A percentile compares a stretch with the other conserved stretches of the same genome.
These are phyloP conservation scores for Funneliformis caledonium DNA, from an alignment of 371 early-diverging fungal genomes.

Conservation along the genomic window DNA sequence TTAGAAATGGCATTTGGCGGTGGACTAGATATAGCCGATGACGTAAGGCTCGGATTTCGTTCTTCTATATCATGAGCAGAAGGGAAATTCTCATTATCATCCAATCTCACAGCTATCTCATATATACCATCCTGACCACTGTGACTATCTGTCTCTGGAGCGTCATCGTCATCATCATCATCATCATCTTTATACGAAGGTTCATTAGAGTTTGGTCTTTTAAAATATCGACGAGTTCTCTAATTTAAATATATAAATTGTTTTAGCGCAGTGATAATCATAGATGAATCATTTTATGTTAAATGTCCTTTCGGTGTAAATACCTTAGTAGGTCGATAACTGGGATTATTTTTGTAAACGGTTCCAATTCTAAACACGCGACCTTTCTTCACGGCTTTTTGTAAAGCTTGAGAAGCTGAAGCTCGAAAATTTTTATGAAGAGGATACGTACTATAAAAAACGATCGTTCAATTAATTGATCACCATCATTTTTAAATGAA, in stretches of 20 bases:
- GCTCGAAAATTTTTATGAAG: conserved; percentile 50
- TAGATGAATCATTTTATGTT: background rate
- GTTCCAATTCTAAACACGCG: conserved; percentile 46
- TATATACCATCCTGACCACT: background rate
- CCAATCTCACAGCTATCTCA: conserved; percentile 2
- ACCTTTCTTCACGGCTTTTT: conserved; percentile 50
- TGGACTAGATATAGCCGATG: conserved; percentile 14
- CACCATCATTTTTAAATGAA: background rate
- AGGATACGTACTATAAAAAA: conserved; percentile 44
- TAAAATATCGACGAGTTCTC: conserved; percentile 17
- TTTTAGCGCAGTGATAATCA: background rate
- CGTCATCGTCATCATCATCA: background rate
- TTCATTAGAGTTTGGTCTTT: background rate
- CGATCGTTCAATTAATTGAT: background rate
- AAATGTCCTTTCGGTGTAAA: background rate
- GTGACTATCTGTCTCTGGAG: background rate
- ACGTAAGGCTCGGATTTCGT: conserved; percentile 1
- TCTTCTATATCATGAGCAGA: conserved; percentile 17
- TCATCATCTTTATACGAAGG: background rate
- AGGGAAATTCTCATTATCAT: background rate
- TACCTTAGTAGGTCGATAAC: conserved; percentile 40
- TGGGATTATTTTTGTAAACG: conserved; percentile 48
- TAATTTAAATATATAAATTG: background rate
- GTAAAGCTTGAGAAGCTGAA: conserved; percentile 50
- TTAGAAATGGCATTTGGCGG: background rate